Conservation (phyloP, 2,329 filamentous ascomycete genomes). For the Ceratocystis eucalypticola region DNA sequence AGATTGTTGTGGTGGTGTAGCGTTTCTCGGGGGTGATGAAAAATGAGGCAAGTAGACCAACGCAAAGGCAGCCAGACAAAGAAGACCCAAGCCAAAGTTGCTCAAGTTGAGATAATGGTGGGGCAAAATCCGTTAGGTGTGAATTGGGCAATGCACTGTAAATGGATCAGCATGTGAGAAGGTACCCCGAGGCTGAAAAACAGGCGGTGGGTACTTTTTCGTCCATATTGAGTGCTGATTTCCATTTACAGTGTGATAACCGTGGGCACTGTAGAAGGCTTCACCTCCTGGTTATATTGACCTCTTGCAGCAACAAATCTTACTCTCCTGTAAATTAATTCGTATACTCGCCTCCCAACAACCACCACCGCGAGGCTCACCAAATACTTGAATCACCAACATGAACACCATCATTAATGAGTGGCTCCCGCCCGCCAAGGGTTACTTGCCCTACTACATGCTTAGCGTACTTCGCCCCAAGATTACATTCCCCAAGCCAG, state of each 20-base stretch:
- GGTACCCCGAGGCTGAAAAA: not conserved
- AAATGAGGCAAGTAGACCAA: not conserved
- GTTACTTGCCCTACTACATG: constrained; percentile 46
- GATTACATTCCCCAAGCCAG: not conserved
- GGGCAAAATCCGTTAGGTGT: constrained; percentile 3
- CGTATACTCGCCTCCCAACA: not conserved
- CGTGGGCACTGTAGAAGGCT: not conserved
- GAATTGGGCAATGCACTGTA: not conserved
- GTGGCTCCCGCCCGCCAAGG: constrained; percentile 36
- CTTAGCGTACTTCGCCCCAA: constrained; percentile 31
- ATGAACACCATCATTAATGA: constrained; percentile 34
- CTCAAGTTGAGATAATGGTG: constrained; percentile 7
- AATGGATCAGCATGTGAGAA: not conserved
- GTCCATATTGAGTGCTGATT: not conserved
- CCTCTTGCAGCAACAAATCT: not conserved
- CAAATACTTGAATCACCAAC: not conserved
- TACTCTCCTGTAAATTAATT: not conserved
- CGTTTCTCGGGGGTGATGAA: not conserved
- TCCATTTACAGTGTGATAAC: not conserved
- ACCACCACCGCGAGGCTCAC: not conserved
- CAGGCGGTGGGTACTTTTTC: not conserved
- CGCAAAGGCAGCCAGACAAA: not conserved
- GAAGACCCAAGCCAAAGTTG: not conserved
- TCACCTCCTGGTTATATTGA: not conserved
- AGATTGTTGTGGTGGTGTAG: not conserved